Evolutionary conservation across 1,139 yeast species (phyloP).

Genomic region (Taiozyma sp.): DNA sequence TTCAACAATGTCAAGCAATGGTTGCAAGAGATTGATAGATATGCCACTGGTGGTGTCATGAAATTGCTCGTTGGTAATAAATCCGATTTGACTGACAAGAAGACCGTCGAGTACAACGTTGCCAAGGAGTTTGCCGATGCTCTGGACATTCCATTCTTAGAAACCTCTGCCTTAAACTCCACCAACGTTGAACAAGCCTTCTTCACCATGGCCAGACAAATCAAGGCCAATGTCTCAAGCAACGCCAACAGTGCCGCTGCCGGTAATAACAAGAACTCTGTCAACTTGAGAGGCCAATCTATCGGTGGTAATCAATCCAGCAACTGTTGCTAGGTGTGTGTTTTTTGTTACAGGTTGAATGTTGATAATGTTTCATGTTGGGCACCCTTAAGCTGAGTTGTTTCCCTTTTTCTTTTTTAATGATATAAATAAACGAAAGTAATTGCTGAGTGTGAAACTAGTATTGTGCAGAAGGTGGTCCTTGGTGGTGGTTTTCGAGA

Average conservation of each 20-base stretch:
- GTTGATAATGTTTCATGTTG: background rate
- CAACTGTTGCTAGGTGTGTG: conserved; percentile 59
- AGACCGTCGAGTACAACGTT: conserved; percentile 92
- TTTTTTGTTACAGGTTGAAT: background rate
- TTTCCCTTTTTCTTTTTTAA: background rate
- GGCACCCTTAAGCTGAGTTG: background rate
- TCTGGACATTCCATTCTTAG: conserved; percentile 91
- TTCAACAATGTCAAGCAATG: conserved; percentile 97
- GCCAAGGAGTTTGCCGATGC: conserved; percentile 99
- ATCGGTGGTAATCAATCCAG: conserved; percentile 61
- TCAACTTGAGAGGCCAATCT: conserved; percentile 86
- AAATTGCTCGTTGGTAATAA: conserved; percentile 95
- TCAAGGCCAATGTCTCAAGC: conserved; percentile 92
- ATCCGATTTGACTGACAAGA: conserved; percentile 90
- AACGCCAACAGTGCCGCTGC: conserved; percentile 38
- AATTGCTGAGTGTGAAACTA: background rate
- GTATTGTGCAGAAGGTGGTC: background rate
- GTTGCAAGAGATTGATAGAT: conserved; percentile 98
- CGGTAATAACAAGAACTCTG: conserved; percentile 41
- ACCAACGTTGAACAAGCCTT: conserved; percentile 98
- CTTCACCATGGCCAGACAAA: conserved; percentile 98
- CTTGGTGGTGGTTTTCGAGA: background rate
- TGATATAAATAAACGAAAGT: background rate
- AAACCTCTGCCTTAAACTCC: conserved; percentile 92
- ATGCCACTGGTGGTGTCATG: conserved; percentile 97